Evolutionary conservation across 2,329 filamentous ascomycete species (phyloP).

Genomic region (Arthrobotrys sinensis): DNA sequence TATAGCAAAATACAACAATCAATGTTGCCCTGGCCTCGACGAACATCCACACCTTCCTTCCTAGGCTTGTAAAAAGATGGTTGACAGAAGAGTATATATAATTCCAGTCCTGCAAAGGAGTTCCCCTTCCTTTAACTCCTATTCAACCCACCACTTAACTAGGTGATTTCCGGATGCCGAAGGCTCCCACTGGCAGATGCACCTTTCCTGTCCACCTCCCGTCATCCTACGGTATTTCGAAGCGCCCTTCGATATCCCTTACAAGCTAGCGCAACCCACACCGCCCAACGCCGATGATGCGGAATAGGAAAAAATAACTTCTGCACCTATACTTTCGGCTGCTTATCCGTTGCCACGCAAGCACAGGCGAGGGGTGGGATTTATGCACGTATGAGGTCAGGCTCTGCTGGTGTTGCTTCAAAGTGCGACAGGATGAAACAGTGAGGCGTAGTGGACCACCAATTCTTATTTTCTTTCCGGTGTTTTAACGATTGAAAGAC

Average conservation of each 20-base stretch:
- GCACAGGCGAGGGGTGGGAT: constrained; percentile 16
- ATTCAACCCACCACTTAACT: background rate
- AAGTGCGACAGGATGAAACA: constrained; percentile 38
- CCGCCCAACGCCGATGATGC: background rate
- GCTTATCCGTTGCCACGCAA: constrained; percentile 29
- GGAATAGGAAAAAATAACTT: background rate
- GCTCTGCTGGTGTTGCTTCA: constrained; percentile 41
- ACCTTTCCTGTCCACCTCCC: constrained; percentile 13
- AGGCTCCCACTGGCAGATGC: constrained; percentile 11
- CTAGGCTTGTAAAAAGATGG: constrained; percentile 2
- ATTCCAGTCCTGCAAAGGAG: background rate
- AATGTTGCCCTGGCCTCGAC: background rate
- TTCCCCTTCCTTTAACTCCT: constrained; percentile 6
- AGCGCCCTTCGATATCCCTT: constrained; percentile 35
- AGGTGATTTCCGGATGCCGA: constrained; percentile 22
- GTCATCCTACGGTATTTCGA: constrained; percentile 42
- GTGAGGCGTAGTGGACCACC: background rate
- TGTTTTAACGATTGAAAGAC: background rate
- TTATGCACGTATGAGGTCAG: constrained; percentile 20
- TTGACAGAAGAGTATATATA: constrained; percentile 15
- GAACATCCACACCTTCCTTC: constrained; percentile 16
- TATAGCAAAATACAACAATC: constrained; percentile 17
- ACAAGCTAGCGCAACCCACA: constrained; percentile 5
- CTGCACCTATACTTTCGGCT: constrained; percentile 5
- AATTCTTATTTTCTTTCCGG: background rate